Percentiles rank a stretch among this genome's conserved stretches.
Evolutionary conservation across 352 stramenopile species (phyloP).

Genomic region (Blastocystis sp.): DNA sequence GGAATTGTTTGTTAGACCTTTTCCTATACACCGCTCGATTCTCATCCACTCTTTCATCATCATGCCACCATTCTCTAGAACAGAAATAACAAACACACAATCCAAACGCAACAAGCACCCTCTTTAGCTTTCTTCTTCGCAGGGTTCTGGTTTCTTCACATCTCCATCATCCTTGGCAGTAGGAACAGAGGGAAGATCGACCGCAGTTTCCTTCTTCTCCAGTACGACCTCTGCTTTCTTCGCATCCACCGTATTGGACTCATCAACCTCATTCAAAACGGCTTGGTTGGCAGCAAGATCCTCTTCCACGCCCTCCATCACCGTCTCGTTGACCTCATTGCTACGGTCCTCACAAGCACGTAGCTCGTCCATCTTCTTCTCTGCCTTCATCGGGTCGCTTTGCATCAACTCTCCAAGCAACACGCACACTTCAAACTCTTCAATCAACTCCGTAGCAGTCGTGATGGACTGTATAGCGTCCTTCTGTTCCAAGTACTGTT

Average conservation of each 20-base stretch:
- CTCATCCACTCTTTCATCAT: not conserved
- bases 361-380: slow-evolving; percentile 18
- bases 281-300: not conserved
- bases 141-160: not conserved
- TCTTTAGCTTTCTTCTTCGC: not conserved
- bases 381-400: slow-evolving; percentile 3
- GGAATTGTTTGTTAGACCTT: no score
- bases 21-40: no score
- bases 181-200: not conserved
- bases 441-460: not conserved
- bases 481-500: slow-evolving; percentile 29
- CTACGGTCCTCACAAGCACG: not conserved
- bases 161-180: not conserved
- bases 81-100: not conserved
- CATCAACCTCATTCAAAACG: not conserved
- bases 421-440: not conserved
- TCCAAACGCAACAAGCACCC: not conserved
- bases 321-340: not conserved
- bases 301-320: slow-evolving; percentile 4
- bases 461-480: not conserved
- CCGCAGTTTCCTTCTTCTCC: not conserved
- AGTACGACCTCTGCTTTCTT: not conserved
- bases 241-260: not conserved
- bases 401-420: not conserved
- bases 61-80: not conserved